Base-by-base conservation (phyloP, 1,284 basidiomycete species). In the Cerioporus squamosus region DNA sequence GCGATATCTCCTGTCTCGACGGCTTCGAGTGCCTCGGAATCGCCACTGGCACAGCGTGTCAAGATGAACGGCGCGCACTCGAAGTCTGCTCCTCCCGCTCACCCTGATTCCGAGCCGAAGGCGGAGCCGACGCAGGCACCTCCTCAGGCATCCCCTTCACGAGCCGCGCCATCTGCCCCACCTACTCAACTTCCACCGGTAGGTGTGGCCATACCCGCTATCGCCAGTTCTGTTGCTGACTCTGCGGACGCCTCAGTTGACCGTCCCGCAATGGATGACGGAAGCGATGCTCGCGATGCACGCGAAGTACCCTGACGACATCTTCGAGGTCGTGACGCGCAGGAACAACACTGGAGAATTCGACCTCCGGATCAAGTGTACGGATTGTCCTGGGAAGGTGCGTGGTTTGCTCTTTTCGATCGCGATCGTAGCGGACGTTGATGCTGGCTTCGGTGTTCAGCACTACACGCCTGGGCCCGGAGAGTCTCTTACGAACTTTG, bases 381-480 rank as follows among this genome's bases (percentile, higher is more conserved):
- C 90, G 59, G 97, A 98, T 74, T 98, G 97, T 74, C 94, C 94
- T 63, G 94, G 93, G 69, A 95, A 95, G 83, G 94, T 94, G 61
- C 18, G 81, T 71, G 17, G 15, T 57, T 9, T 51, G 2, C 51
- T 18, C 51, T 3, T 14, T 18, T 26, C 43, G 20, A 29, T 51
- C 15, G 63, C 74, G 57, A 69, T 64, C 64, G 47, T 47, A 47
- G 46, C 43, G 7, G 29, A 15, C 51, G 36, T 39, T 52, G 22
- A 48, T 38, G 17, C 7, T n/a, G n/a, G 14, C 9, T 29, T 3
- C 55, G 57, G 53, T 39, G 17, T 49, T 18, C 61, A 95, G 89
- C 77, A 98, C 56, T 99, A 98, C 80, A 95, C 91, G 64, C 89
- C 94, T 29, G 97, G 97, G 26, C 94, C 94, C 3, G 91, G 85